Percentiles rank a stretch among this genome's conserved stretches.
Evolutionary conservation across 306 rosid species (phyloP).

Genomic region (Arachis hypogaea): DNA sequence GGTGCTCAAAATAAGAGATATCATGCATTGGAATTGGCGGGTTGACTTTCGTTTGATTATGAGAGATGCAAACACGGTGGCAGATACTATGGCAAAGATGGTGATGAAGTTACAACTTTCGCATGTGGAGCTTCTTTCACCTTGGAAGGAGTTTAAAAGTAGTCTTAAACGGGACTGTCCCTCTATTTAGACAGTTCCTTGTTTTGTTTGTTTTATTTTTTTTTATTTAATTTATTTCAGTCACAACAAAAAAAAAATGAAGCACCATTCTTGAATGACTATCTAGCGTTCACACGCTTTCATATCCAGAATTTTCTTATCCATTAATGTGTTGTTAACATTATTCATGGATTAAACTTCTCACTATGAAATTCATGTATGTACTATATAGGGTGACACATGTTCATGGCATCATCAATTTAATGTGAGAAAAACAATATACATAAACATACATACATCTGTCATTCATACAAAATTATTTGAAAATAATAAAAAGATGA

Average conservation of each 20-base stretch:
- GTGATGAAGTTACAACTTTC: too few species aligned
- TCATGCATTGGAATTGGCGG: too few species aligned
- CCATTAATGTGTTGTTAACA: neutral
- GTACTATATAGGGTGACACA: neutral
- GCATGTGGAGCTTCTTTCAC: too few species aligned
- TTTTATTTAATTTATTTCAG: too few species aligned
- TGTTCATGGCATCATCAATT: neutral
- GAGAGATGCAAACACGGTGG: too few species aligned
- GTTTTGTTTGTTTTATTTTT: too few species aligned
- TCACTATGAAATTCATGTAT: neutral
- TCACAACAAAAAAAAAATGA: neutral
- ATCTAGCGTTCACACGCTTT: neutral
- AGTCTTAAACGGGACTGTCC: too few species aligned
- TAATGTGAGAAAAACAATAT: neutral
- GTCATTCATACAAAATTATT: constrained; percentile 10
- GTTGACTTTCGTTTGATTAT: too few species aligned
- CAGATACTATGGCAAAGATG: too few species aligned
- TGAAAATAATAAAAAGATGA: constrained; percentile 6
- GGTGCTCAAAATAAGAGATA: too few species aligned
- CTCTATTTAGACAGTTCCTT: too few species aligned
- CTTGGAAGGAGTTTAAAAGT: too few species aligned
- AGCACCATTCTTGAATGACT: neutral
- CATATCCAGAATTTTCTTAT: neutral
- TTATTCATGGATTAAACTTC: neutral
- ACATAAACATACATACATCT: neutral